These are phyloP conservation scores for Solanum phureja DNA, from an alignment of 257 asterid species.

Conservation along the genomic window DNA sequence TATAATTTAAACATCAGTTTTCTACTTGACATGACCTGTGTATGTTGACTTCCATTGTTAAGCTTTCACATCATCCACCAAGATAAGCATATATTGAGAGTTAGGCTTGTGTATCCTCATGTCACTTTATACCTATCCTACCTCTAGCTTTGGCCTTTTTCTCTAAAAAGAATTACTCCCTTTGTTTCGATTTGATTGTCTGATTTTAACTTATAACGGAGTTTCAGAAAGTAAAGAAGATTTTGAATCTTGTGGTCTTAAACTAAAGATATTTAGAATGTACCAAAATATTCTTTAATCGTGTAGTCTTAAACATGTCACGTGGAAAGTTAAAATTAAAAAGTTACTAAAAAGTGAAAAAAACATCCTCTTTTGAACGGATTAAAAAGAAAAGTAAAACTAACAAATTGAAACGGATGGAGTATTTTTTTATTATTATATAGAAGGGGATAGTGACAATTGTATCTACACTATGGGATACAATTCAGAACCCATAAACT, in stretches of 20 bases:
- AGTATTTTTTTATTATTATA: not conserved
- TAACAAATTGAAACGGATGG: not conserved
- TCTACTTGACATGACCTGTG: not conserved
- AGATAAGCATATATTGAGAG: not conserved
- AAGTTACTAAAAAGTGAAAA: not conserved
- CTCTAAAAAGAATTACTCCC: not conserved
- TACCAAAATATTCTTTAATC: not conserved
- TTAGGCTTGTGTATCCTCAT: not conserved
- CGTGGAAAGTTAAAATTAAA: not conserved
- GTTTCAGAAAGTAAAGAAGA: not conserved
- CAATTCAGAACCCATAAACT: not conserved
- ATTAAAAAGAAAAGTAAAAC: not conserved
- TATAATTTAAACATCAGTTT: too few relatives aligned
- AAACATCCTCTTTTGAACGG: not conserved
- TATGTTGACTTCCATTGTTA: not conserved
- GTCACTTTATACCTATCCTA: not conserved
- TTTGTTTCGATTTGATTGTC: not conserved
- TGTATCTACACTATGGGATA: not conserved
- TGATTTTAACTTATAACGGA: not conserved
- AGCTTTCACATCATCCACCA: conserved; percentile 3
- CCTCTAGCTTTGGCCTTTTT: not conserved
- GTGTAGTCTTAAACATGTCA: not conserved
- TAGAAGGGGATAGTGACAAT: not conserved
- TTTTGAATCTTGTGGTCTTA: not conserved
- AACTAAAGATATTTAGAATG: not conserved